These are phyloP conservation scores for Cyamopsis tetragonoloba DNA, from an alignment of 306 rosid genomes.

Conservation along the genomic window DNA sequence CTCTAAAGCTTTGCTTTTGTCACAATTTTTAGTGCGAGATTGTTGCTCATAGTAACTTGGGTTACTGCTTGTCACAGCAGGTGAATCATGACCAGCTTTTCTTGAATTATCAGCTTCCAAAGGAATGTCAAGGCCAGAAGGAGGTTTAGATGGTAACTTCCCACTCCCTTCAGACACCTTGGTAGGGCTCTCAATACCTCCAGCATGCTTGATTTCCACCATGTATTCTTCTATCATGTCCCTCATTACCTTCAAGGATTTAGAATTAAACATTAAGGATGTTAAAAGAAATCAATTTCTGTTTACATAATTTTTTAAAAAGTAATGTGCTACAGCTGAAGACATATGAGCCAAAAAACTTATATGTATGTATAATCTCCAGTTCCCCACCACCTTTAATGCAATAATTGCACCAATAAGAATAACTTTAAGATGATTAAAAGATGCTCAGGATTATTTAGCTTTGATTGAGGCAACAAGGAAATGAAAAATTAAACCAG, in stretches of 20 bases:
- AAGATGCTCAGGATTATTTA: constrained; percentile 2
- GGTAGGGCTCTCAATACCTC: constrained; percentile 62
- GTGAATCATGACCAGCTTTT: constrained; percentile 31
- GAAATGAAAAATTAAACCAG: not conserved
- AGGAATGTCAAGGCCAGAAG: constrained; percentile 31
- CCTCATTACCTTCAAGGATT: constrained; percentile 65
- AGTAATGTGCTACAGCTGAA: not conserved
- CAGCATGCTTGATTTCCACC: constrained; percentile 77
- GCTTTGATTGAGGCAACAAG: not conserved
- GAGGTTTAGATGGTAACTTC: constrained; percentile 31
- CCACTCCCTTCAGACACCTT: constrained; percentile 41
- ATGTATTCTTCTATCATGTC: constrained; percentile 74
- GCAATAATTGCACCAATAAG: not conserved
- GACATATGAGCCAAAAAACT: not conserved
- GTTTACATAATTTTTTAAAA: not conserved
- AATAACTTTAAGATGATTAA: not conserved
- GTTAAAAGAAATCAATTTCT: not conserved
- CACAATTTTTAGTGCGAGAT: constrained; percentile 20
- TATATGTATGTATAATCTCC: no score
- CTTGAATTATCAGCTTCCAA: constrained; percentile 31
- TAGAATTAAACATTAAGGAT: not conserved
- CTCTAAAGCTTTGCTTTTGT: constrained; percentile 25
- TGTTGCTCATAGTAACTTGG: constrained; percentile 37
- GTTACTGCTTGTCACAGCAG: constrained; percentile 26
- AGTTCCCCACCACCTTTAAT: not conserved